Evolutionary conservation across 169 alveolate species (phyloP).

Genomic region (Plasmodium sp.): DNA sequence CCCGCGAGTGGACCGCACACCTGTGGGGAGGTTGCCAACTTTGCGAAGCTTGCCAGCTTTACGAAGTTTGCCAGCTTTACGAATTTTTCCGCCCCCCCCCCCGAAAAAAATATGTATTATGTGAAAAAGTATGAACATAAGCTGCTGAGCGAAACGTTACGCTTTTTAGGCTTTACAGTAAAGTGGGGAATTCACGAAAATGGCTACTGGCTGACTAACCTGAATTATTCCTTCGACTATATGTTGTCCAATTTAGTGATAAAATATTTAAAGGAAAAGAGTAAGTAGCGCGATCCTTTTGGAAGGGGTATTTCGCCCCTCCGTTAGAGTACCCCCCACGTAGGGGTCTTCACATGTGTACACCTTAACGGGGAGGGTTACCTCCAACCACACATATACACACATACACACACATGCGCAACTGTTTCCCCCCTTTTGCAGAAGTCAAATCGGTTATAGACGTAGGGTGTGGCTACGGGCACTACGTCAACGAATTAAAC

Average conservation of each 20-base stretch:
- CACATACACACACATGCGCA: background rate
- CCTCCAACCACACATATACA: background rate
- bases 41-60: background rate
- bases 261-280: slow-evolving; percentile 60
- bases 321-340: background rate
- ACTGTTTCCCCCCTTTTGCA: background rate
- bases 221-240: slow-evolving; percentile 61
- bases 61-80: background rate
- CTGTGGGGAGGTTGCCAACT: background rate
- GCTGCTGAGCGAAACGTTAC: slow-evolving; percentile 27
- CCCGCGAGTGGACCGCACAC: background rate
- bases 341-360: background rate
- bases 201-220: slow-evolving; percentile 64
- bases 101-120: slow-evolving; percentile 12
- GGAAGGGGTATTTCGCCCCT: background rate
- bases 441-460: slow-evolving; percentile 46
- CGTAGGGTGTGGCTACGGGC: slow-evolving; percentile 59
- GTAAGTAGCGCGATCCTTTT: background rate
- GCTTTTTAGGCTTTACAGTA: slow-evolving; percentile 67
- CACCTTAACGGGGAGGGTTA: background rate
- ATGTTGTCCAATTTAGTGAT: slow-evolving; percentile 46
- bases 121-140: slow-evolving; percentile 68
- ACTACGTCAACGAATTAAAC: slow-evolving; percentile 62
- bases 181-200: slow-evolving; percentile 74
- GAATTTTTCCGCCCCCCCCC: background rate